Percentiles rank a stretch among this genome's conserved stretches.
Conservation (phyloP, 768 basidiomycete species). For the Phaffia australis region DNA sequence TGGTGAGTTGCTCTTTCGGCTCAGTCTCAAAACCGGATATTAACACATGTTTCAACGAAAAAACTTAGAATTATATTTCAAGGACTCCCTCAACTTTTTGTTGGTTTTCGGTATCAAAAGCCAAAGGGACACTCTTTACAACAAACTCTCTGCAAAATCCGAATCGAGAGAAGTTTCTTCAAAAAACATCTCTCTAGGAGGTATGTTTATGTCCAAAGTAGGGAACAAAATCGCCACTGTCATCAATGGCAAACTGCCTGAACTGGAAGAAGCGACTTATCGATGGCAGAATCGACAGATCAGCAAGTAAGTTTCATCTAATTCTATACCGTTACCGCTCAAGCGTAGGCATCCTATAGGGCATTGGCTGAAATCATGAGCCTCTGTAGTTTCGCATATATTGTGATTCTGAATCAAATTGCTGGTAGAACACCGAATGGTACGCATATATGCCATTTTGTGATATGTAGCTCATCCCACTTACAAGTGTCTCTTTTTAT, state of each 20-base stretch:
- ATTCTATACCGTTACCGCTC: not conserved
- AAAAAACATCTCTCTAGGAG: constrained; percentile 42
- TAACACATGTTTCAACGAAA: not conserved
- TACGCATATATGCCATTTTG: constrained; percentile 16
- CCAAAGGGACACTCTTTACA: constrained; percentile 44
- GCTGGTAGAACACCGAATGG: constrained; percentile 84
- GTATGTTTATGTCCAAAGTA: constrained; percentile 35
- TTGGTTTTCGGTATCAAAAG: constrained; percentile 65
- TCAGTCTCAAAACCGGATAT: not conserved
- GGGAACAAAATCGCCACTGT: constrained; percentile 29
- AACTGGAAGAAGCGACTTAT: constrained; percentile 38
- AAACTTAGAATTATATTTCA: constrained; percentile 85
- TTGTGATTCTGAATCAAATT: constrained; percentile 79
- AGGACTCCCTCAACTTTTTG: constrained; percentile 76
- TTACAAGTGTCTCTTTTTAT: constrained; percentile 7
- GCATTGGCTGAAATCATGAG: not conserved
- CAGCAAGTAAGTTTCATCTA: constrained; percentile 57
- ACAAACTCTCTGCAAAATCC: constrained; percentile 39
- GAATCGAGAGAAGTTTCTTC: constrained; percentile 48
- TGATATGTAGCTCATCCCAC: not conserved
- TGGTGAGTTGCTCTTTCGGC: constrained; percentile 45
- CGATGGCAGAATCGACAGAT: constrained; percentile 85
- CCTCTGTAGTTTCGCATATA: constrained; percentile 61
- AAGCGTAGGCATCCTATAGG: no score
- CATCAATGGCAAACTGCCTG: constrained; percentile 30